Base-by-base conservation (phyloP, 1,139 yeast genomes). In the Candida glucosophila region DNA sequence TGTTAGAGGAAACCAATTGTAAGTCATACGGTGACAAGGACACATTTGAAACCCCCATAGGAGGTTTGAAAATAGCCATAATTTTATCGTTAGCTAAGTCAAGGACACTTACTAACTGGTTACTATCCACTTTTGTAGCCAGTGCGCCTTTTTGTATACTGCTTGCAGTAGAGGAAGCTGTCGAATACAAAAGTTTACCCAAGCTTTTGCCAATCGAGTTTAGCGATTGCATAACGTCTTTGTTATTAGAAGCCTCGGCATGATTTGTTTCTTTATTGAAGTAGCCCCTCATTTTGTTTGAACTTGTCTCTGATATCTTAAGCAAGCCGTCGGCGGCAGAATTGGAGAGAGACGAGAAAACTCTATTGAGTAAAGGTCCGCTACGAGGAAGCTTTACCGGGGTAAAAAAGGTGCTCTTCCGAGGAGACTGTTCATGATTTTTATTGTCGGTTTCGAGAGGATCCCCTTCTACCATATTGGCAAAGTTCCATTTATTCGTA, bases 11-110 rank as follows among this genome's bases (percentile, higher is more conserved):
- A 1, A 76, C 68, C 27, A 78, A 44, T 19, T 71, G 69, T 19
- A 73, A 47, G 40, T 77, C 83, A 44, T 65, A 73, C 0, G 82
- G 81, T 1, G 80, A 75, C 5, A 78, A 44, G 1, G 81, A 73
- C 2, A 78, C 44, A 15, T 60, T 54, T 0, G 85, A 75, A 11
- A 77, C 62, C 0, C 83, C 85, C 14, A 73, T 75, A 39, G 79
- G 62, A 25, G 83, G 69, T 20, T 65, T 61, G 42, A 77, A 75
- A 9, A 62, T 50, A 10, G 72, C 69, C 35, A 76, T 39, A 2
- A 58, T 53, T 28, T 49, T 49, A 29, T 60, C 67, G 15, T 62
- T 58, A 4, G 51, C 39, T 22, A 77, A 46, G 35, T 75, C 78
- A 19, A 73, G 39, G 9, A 73, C 47, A 31, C 61, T 58, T 20